Evolutionary conservation across 2,329 filamentous ascomycete genomes (phyloP).

Genomic region (Aureobasidium sp.): DNA sequence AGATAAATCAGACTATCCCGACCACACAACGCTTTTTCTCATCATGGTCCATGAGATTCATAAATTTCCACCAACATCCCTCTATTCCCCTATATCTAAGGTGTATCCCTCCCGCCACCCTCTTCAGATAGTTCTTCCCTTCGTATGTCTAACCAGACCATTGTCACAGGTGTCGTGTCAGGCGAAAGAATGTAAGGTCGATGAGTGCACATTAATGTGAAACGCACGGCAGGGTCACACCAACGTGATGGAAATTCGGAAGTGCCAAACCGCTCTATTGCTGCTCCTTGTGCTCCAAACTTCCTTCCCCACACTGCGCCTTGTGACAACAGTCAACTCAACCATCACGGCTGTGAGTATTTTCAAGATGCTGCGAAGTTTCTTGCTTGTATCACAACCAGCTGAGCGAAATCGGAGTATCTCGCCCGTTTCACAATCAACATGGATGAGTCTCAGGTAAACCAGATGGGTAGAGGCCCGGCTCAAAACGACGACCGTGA

Average conservation of each 20-base stretch:
- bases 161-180: too few species aligned
- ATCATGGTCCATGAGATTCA: too few species aligned
- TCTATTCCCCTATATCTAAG: too few species aligned
- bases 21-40: background rate
- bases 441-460: conserved; percentile 2
- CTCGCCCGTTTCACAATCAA: background rate
- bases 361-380: background rate
- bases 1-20: too few species aligned
- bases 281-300: conserved; percentile 2
- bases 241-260: too few species aligned
- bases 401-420: background rate
- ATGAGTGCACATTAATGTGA: background rate
- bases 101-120: too few species aligned
- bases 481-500: background rate
- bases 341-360: background rate
- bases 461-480: background rate
- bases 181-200: too few species aligned
- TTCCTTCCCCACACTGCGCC: background rate
- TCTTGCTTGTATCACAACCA: background rate
- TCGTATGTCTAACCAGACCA: too few species aligned
- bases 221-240: background rate
- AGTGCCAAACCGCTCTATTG: background rate
- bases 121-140: too few species aligned
- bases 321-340: background rate
- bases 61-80: too few species aligned